These are phyloP conservation scores for Emmonsiellopsis sp. DNA, from an alignment of 2,329 filamentous ascomycete genomes.

Conservation along the genomic window DNA sequence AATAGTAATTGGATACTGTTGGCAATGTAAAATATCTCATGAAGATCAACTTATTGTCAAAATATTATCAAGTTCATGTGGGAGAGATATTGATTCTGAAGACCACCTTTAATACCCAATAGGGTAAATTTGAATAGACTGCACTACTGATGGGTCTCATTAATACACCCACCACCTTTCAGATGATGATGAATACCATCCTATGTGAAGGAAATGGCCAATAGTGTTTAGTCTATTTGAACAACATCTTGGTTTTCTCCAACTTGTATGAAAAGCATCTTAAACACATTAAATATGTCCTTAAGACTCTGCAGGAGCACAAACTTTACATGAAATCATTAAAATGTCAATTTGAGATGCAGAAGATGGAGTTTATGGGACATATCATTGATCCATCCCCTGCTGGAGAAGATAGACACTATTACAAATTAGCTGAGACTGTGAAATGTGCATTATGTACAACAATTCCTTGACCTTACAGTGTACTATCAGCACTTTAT, in stretches of 20 bases:
- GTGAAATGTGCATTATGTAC: too few species aligned
- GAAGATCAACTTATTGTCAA: not conserved
- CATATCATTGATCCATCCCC: not conserved
- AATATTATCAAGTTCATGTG: not conserved
- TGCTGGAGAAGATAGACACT: not conserved
- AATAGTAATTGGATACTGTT: too few species aligned
- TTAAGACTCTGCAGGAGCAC: not conserved
- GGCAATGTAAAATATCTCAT: too few species aligned
- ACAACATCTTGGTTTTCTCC: not conserved
- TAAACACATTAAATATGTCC: not conserved
- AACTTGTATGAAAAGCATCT: not conserved
- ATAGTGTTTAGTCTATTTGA: not conserved
- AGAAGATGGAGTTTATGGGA: not conserved
- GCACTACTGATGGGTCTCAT: not conserved
- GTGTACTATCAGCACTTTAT: too few species aligned
- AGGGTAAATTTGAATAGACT: not conserved
- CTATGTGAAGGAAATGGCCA: not conserved
- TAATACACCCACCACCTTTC: not conserved
- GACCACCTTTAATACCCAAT: not conserved
- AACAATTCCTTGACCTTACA: too few species aligned
- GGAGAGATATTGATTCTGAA: not conserved
- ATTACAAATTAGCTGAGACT: too few species aligned
- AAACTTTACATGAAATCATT: not conserved
- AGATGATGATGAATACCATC: not conserved
- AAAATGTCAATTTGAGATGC: not conserved